A percentile compares a stretch with the other conserved stretches of the same genome.
These are phyloP conservation scores for Ophiosphaerella narmari DNA, from an alignment of 2,329 filamentous ascomycete species.

Conservation along the genomic window DNA sequence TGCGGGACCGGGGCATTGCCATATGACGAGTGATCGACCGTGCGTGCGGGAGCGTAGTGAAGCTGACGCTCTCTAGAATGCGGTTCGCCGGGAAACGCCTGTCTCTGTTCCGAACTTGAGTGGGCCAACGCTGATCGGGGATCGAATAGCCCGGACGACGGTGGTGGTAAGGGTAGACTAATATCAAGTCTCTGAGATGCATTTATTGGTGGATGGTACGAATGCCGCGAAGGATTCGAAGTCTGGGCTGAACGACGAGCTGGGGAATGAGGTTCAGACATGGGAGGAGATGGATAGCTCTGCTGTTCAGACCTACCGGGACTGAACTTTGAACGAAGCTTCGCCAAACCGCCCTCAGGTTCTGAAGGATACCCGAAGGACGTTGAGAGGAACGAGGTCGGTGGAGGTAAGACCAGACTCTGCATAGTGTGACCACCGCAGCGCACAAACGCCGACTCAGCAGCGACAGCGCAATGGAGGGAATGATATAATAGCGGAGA, in stretches of 20 bases:
- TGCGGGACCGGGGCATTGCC: conserved; percentile 26
- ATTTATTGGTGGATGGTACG: conserved; percentile 28
- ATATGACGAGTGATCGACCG: conserved; percentile 32
- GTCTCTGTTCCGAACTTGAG: conserved; percentile 30
- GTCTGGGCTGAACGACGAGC: conserved; percentile 42
- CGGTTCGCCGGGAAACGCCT: conserved; percentile 37
- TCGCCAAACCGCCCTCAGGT: conserved; percentile 41
- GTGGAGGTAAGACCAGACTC: conserved; percentile 47
- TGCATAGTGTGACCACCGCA: conserved; percentile 48
- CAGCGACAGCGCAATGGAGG: conserved; percentile 37
- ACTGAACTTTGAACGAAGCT: conserved; percentile 42
- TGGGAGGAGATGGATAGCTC: conserved; percentile 56
- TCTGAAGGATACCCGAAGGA: conserved; percentile 45
- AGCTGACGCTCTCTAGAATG: conserved; percentile 27
- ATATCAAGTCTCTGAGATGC: conserved; percentile 30
- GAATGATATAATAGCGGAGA: conserved; percentile 22
- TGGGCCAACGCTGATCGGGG: conserved; percentile 24
- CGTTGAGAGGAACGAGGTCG: conserved; percentile 41
- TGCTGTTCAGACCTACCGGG: conserved; percentile 41
- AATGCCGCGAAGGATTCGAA: conserved; percentile 38
- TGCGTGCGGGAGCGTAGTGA: conserved; percentile 33
- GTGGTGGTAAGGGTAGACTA: conserved; percentile 30
- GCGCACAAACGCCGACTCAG: conserved; percentile 42
- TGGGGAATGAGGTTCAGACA: conserved; percentile 57
- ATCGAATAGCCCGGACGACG: conserved; percentile 31